Evolutionary conservation across 2,329 filamentous ascomycete species (phyloP).

Genomic region (Pseudopyricularia cyperi): DNA sequence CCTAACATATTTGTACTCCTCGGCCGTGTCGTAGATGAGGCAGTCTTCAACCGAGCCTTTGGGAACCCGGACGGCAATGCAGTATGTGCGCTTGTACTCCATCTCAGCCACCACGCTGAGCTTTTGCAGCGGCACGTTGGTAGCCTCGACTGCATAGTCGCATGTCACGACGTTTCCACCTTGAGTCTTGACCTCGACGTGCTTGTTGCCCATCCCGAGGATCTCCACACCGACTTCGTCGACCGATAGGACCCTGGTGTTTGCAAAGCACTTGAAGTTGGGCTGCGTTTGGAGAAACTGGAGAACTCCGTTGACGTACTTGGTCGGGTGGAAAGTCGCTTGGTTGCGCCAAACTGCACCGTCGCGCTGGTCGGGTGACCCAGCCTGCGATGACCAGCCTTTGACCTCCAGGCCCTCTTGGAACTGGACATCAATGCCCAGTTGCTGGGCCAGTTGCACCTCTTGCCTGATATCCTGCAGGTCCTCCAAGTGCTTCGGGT

Average conservation of each 20-base stretch:
- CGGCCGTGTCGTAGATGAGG: conserved; percentile 40
- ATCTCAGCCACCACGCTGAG: conserved; percentile 37
- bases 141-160: conserved; percentile 37
- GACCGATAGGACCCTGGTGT: conserved; percentile 32
- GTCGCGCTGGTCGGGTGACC: conserved; percentile 34
- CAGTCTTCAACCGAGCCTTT: conserved; percentile 38
- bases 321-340: conserved; percentile 43
- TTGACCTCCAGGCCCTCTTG: conserved; percentile 29
- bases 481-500: conserved; percentile 29
- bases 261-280: conserved; percentile 39
- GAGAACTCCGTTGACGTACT: conserved; percentile 38
- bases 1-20: conserved; percentile 41
- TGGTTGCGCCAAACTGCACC: conserved; percentile 32
- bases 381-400: conserved; percentile 29
- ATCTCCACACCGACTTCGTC: conserved; percentile 29
- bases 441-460: conserved; percentile 24
- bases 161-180: conserved; percentile 32
- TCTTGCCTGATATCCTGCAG: conserved; percentile 30
- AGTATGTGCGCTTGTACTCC: conserved; percentile 41
- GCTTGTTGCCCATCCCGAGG: conserved; percentile 28
- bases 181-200: conserved; percentile 30
- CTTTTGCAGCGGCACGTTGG: conserved; percentile 41
- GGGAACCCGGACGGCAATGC: conserved; percentile 40
- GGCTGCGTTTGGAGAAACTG: conserved; percentile 34
- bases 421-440: conserved; percentile 29